Base-by-base conservation (phyloP, 148 eudicot species). In the Vaccinium macrocarpon region DNA sequence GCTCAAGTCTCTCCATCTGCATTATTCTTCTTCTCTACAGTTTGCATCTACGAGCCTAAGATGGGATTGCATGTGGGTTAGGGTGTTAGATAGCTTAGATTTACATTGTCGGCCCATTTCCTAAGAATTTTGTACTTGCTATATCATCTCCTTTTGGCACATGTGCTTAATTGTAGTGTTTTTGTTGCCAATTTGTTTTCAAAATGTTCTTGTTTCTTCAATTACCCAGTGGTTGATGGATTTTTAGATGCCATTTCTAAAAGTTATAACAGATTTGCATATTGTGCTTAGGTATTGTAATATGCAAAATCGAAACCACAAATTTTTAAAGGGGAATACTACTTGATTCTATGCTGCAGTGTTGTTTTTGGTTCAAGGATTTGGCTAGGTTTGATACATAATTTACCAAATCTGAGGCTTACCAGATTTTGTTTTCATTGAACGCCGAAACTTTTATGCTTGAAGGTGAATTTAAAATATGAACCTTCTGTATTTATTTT, bases 91-190 rank as follows among this genome's bases (percentile, higher is more conserved):
- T 68, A 4, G 73, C 73, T 68, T 25, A 42, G 73, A 27, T 68
- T 72, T 57, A 35, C 12, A 6, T 42, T 38, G 35, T 48, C n/a
- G 49, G 16, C 38, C 51, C 23, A 21, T 80, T 81, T 81, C 16
- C 8, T 62, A 12, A n/a, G 23, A 81, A 9, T 38, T 25, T 4
- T 38, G 21, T 18, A 68, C 14, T 68, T 68, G 12, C 73, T 27
- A 29, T 29, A 68, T 11, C 42, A 12, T 56, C 15, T 38, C 49
- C 14, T 59, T 57, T 38, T 32, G 23, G 4, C 25, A 6, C 71
- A 56, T 19, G 8, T n/a, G 81, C 66, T 79, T 64, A 50, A 68
- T 68, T 29, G 5, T 82, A 70, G 61, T 68, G 62, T 42, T 64
- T 46, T 35, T 6, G 7, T 78, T 78, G 53, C 59, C 64, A 6